Conservation (phyloP, 768 basidiomycete species). For the Leccinellum rugosiceps region DNA sequence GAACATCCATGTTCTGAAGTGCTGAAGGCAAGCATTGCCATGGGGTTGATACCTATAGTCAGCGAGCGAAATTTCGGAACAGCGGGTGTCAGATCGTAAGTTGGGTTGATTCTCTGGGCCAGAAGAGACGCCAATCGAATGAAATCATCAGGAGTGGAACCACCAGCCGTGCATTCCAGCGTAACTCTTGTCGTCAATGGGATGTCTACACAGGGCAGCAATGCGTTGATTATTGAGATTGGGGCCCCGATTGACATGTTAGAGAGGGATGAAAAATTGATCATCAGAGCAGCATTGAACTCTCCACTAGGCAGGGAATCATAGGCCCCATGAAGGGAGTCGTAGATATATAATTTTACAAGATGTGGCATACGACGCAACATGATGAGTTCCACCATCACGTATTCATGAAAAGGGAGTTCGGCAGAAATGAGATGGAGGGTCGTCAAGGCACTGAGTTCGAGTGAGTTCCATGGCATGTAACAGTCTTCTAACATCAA, state of each 20-base stretch:
- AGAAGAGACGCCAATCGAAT: neutral
- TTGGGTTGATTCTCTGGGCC: neutral
- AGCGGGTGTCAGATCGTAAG: neutral
- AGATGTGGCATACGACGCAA: conserved; percentile 34
- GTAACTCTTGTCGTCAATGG: neutral
- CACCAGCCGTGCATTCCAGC: too few species aligned
- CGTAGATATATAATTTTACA: conserved; percentile 31
- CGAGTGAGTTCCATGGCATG: neutral
- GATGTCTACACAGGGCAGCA: conserved; percentile 5
- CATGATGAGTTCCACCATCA: conserved; percentile 29
- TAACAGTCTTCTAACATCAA: neutral
- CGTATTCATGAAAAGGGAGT: conserved; percentile 21
- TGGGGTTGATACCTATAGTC: neutral
- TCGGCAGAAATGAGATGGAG: conserved; percentile 32
- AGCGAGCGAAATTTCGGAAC: neutral
- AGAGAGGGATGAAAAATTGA: neutral
- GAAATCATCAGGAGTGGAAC: neutral
- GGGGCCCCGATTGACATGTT: neutral
- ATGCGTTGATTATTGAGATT: neutral
- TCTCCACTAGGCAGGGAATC: too few species aligned
- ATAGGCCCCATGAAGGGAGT: conserved; percentile 25
- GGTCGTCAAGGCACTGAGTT: conserved; percentile 29
- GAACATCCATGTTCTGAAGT: neutral
- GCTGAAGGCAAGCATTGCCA: neutral
- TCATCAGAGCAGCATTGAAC: neutral